Base-by-base conservation (phyloP, 2,329 filamentous ascomycete genomes). In the Thelonectria discophora region DNA sequence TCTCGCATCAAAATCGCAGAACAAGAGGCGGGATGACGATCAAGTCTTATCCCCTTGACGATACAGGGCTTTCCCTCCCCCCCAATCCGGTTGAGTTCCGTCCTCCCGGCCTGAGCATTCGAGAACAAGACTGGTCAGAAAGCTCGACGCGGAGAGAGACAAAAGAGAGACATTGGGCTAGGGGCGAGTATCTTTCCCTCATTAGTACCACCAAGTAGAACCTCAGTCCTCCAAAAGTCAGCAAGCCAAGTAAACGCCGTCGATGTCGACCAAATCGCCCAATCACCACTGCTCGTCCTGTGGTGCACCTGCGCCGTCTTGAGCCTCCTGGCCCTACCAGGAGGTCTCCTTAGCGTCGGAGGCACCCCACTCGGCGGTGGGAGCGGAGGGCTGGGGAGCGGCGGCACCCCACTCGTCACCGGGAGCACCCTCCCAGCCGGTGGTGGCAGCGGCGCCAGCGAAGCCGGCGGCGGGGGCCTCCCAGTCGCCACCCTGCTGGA, bases 51-150 rank as follows among this genome's bases (percentile, higher is more conserved):
- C 91, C 89, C 86, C 85, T 86, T 87, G 85, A 86, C 84, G 88
- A 85, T 88, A 95, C 94, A 97, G 93, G 94, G 94, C 94, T 93
- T 97, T 98, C 94, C 93, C 94, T 93, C 90, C 81, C 78, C 77
- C 78, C 74, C 63, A 62, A 50, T 65, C 54, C 34, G 46, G 47
- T 55, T 55, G 46, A 55, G 58, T 51, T 60, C 52, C 43, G 52
- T 57, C 64, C 51, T 58, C 37, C 46, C 50, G 51, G 55, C 53
- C 58, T 48, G 65, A 48, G 54, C 56, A 60, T 50, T 55, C 55
- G 50, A 60, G 43, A 61, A 56, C 60, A 56, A 65, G 63, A 43
- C 56, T 49, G 60, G 53, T 63, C 58, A 65, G 53, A 67, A 43
- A 52, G 49, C 58, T 39, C 48, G 59, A 50, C 63, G 55, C 55